Base-by-base conservation (phyloP, 1,139 yeast genomes). In the Yamadazyma friedrichii region DNA sequence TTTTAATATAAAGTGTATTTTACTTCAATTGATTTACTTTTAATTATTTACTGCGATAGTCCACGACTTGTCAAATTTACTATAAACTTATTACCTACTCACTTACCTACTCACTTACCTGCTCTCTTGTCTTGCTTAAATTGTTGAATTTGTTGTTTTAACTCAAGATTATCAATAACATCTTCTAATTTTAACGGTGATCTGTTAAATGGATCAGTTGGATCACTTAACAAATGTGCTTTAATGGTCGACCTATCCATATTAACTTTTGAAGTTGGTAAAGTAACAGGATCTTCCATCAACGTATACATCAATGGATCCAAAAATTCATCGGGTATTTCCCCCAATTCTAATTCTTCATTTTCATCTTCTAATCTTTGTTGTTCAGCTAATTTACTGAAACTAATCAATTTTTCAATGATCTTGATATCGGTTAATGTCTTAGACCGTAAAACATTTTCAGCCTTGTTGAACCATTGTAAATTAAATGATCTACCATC, bases 201-300 rank as follows among this genome's bases (percentile, higher is more conserved):
- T 64, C 99, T 80, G 63, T 93, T 94, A 65, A 94, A 94, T 10
- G 99, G 99, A 67, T 94, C 99, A 1, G 96, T 91, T 1, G 96
- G 80, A 65, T 93, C 98, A 67, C 93, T 87, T 59, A 94, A 76
- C 47, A 94, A 70, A 70, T 94, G 98, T 1, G 96, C 88, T 59
- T 89, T 91, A 55, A 94, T 87, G 1, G 98, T 94, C 16, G 94
- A 77, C 56, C 95, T 70, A 59, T 94, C 99, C 52, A 94, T 87
- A 40, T 83, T 80, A 12, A 91, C 78, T 53, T 79, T 84, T 1
- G 96, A 88, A 6, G 87, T 73, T 5, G 99, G 99, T 53, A 94
- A 74, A 17, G 78, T 83, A 3, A 94, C 98, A 0, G 99, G 99
- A 59, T 94, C 95, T 52, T 82, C 87, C 98, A 94, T 94, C 35